Base-by-base conservation (phyloP, 495 filamentous ascomycete genomes). In the Penicillium cinerascens region DNA sequence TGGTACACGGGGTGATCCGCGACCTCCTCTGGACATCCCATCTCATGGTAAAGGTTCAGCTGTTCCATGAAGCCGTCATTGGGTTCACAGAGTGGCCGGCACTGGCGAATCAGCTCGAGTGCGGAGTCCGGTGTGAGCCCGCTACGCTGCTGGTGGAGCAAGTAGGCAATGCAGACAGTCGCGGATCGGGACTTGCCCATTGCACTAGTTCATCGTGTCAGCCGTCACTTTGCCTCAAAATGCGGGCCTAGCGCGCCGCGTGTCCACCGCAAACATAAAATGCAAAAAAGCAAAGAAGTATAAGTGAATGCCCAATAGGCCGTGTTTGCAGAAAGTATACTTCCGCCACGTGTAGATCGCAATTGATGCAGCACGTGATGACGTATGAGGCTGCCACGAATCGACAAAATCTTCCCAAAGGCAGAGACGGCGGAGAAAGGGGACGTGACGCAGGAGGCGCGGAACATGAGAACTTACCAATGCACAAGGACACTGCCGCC, bases 121-220 rank as follows among this genome's bases (percentile, higher is more conserved):
- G 88, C 85, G 44, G 83, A 75, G 35, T 73, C 59, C 22, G 83
- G 82, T 38, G 76, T 81, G 50, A 85, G 75, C 18, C 63, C 64
- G 23, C 64, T 69, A 61, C 58, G 75, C 47, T 68, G 82, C 42
- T 40, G 80, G 72, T 86, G 83, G 63, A 96, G 86, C 46, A 97
- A 74, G 71, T 90, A 96, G 61, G 95, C 91, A 47, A 93, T 79
- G 54, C 91, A 78, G 56, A 91, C 78, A 40, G 91, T 84, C 54
- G 91, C 86, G 20, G 92, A 97, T 44, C 93, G 88, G 45, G 91
- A 96, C 72, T 92, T 92, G 27, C 93, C 93, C 90, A 96, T 95
- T 26, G 90, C 92, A 79, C 93, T 97, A 69, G 52, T 76, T 49
- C 51, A 29, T 20, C 46, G 49, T 39, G 60, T 74, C 45, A 75